Percentiles rank a stretch among this genome's conserved stretches.
Evolutionary conservation across 2,329 filamentous ascomycete species (phyloP).

Genomic region (Colletotrichum scovillei): DNA sequence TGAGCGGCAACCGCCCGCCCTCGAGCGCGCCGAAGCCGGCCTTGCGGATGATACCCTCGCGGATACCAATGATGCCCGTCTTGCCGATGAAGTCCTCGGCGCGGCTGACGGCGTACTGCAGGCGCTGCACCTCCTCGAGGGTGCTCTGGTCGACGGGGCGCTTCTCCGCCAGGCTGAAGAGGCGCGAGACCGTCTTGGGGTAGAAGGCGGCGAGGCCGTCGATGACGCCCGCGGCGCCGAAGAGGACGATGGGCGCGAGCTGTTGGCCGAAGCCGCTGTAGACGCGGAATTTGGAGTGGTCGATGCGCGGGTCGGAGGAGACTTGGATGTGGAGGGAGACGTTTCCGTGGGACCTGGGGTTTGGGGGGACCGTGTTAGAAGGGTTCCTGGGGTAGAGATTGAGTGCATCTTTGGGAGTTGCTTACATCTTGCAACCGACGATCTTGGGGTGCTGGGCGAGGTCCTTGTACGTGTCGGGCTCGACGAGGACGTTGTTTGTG

Average conservation of each 20-base stretch:
- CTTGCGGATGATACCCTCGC: constrained; percentile 68
- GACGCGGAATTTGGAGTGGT: constrained; percentile 70
- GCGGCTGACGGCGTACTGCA: constrained; percentile 71
- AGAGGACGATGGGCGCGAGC: constrained; percentile 70
- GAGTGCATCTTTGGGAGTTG: background rate
- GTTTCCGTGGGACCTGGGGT: constrained; percentile 66
- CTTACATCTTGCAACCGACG: constrained; percentile 72
- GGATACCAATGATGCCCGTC: constrained; percentile 72
- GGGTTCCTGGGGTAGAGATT: rapidly evolving
- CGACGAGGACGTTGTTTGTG: constrained; percentile 70
- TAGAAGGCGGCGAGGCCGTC: constrained; percentile 75
- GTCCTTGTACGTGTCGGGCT: constrained; percentile 66
- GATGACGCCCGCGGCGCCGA: constrained; percentile 74
- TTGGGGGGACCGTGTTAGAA: background rate
- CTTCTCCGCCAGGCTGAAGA: constrained; percentile 61
- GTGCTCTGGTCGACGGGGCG: constrained; percentile 51
- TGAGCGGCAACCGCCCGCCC: constrained; percentile 69
- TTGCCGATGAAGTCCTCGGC: constrained; percentile 72
- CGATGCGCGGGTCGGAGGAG: constrained; percentile 68
- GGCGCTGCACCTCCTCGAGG: constrained; percentile 62
- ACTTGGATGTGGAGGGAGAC: constrained; percentile 74
- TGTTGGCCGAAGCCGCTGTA: constrained; percentile 76
- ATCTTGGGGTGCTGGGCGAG: constrained; percentile 73
- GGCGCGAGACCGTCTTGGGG: constrained; percentile 68
- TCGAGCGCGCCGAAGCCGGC: constrained; percentile 68